Conservation (phyloP, 805 yeast species). For the Wickerhamiella spandovensis region DNA sequence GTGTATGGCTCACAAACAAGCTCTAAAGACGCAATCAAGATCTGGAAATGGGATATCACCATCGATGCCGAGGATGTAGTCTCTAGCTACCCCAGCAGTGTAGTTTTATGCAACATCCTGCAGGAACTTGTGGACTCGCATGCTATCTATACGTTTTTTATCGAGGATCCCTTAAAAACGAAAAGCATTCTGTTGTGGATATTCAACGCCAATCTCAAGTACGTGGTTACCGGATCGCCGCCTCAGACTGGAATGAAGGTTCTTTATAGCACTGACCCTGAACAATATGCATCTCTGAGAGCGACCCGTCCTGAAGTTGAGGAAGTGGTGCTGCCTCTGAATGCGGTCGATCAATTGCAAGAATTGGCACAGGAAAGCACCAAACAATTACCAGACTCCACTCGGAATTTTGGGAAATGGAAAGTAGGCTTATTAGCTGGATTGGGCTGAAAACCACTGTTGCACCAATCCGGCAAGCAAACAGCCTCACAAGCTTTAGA, state of each 20-base stretch:
- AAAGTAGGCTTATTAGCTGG: conserved; percentile 18
- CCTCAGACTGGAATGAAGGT: conserved; percentile 31
- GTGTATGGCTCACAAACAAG: background rate
- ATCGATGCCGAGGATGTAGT: conserved; percentile 18
- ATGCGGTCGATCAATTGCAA: conserved; percentile 24
- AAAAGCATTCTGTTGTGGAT: conserved; percentile 31
- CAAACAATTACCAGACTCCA: conserved; percentile 25
- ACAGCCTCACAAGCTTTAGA: too few relatives aligned
- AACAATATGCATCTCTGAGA: conserved; percentile 21
- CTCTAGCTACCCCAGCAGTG: conserved; percentile 5
- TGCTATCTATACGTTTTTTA: conserved; percentile 20
- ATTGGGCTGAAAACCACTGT: too few relatives aligned
- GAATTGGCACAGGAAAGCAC: conserved; percentile 22
- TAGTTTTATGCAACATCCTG: conserved; percentile 13
- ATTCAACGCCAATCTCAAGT: conserved; percentile 31
- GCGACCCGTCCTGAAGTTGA: conserved; percentile 31
- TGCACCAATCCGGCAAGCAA: too few relatives aligned
- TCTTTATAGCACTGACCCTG: conserved; percentile 28
- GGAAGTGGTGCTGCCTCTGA: conserved; percentile 23
- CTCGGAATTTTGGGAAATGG: conserved; percentile 21
- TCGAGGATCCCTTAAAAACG: conserved; percentile 4
- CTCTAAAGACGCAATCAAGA: conserved; percentile 14
- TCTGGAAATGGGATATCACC: conserved; percentile 46
- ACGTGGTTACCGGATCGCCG: conserved; percentile 14
- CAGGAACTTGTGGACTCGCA: conserved; percentile 22